These are phyloP conservation scores for Chaetomiaceae sp. DNA, from an alignment of 2,329 filamentous ascomycete species.

Conservation along the genomic window DNA sequence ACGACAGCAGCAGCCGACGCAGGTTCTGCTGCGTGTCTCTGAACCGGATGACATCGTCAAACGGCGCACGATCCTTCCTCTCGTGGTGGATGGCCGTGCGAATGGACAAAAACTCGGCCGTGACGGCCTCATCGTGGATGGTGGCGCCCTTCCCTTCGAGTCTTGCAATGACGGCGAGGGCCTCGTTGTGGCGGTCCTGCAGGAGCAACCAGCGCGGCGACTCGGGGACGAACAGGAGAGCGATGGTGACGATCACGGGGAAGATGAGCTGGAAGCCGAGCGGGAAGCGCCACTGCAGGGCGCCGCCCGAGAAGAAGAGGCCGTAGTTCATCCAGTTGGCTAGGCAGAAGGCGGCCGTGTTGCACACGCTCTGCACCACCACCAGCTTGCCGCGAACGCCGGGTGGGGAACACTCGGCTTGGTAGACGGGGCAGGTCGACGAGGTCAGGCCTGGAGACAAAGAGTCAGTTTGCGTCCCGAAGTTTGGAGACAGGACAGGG, in stretches of 20 bases:
- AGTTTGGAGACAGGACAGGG: too few species aligned
- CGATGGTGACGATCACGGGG: constrained; percentile 4
- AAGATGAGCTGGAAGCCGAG: constrained; percentile 10
- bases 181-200: constrained; percentile 4
- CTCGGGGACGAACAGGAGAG: constrained; percentile 7
- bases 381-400: constrained; percentile 6
- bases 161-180: constrained; percentile 4
- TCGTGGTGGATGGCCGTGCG: constrained; percentile 6
- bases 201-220: constrained; percentile 9
- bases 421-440: constrained; percentile 9
- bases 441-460: constrained; percentile 3
- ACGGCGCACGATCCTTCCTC: constrained; percentile 2
- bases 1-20: constrained; percentile 1
- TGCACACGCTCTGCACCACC: constrained; percentile 8
- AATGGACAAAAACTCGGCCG: constrained; percentile 9
- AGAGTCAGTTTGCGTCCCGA: too few species aligned
- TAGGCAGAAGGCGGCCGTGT: constrained; percentile 10
- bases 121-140: constrained; percentile 4
- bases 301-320: constrained; percentile 7
- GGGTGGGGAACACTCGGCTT: constrained; percentile 10
- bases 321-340: constrained; percentile 13
- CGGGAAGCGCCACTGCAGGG: constrained; percentile 10
- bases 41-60: neutral
- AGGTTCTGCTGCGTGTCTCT: constrained; percentile 8
- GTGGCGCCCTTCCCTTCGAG: constrained; percentile 1